Base-by-base conservation (phyloP, 83 land plant species). In the Picea mariana region DNA sequence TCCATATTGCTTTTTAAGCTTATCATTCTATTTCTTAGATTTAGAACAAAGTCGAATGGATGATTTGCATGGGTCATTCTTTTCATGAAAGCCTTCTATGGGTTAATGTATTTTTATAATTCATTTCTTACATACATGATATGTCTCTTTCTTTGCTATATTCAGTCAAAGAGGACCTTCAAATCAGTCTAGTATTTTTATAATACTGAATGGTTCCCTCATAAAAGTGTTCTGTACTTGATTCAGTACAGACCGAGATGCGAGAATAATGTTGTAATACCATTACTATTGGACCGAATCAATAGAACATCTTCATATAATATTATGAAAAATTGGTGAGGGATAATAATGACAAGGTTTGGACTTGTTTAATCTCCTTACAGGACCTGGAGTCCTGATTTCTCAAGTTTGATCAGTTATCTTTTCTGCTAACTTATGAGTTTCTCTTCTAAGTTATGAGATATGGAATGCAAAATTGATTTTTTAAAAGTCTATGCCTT, bases 331-430 rank as follows among this genome's bases (percentile, higher is more conserved):
- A 73, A 44, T 44, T 20, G 21, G 44, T 18, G 47, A 38, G 75
- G 21, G 58, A 69, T 40, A 69, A 38, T 34, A 44, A 47, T 73
- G 55, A 9, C 5, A 21, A 73, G 5, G 17, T 3, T 73, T 12
- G 55, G 77, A 44, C 23, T 73, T 73, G 26, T 73, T 73, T 49
- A 73, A 73, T 44, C 47, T n/a, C 16, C 9, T 73, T 44, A 11
- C 6, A n/a, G 77, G 24, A 73, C 55, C 24, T 18, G 55, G 26
- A 44, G 4, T 20, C 13, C 58, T 9, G 58, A n/a, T 73, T 44
- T 42, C 8, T 73, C 27, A 75, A 49, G 26, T 16, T 75, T 75
- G 61, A 52, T 75, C 55, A 17, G 34, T 75, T 75, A 23, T 75
- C 9, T 44, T 75, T 75, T 13, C 18, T 75, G 11, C 5, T 75